Evolutionary conservation across 176 grass and related monocot genomes (phyloP), one percentile per base, ranked within the genome.

Genomic region (Musa acuminata): DNA sequence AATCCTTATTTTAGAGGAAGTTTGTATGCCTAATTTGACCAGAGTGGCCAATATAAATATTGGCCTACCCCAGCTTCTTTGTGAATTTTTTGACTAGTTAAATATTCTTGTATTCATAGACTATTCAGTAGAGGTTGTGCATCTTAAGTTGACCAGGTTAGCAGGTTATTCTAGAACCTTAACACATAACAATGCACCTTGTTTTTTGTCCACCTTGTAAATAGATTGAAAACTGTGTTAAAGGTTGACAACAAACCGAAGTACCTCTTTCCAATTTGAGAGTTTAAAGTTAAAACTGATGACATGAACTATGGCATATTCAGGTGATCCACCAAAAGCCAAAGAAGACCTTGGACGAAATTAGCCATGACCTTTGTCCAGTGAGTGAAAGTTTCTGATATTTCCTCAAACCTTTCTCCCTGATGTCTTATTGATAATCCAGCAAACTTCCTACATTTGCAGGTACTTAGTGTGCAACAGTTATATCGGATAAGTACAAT

Each of bases 281-380:
- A 43, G 69, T 75, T 26, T 54, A 27, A 27, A 27, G 26, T 27
- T 27, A 69, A 69, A 9, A 74, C 14, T 49, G 66, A 82, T 26
- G 69, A 73, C 51, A 57, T 29, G 14, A 66, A 65, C 70, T 74
- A 77, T 73, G 69, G 25, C 49, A 77, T 67, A 10, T 89, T 43
- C 35, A 43, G 35, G 35, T 43, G 4, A 43, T 43, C 35, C 35
- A 43, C 35, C 35, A 43, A 43, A 43, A 43, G 35, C 35, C 35
- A 43, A 43, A 43, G 35, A 43, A 43, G 35, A 43, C 35, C 35
- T 43, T 91, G n/a, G 92, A 96, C 79, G 92, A 96, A 91, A 96
- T 96, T 84, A 91, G 88, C 74, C 92, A 96, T 57, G 92, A 96
- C 84, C 92, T 96, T 73, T 96, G 92, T 74, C 92, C 92, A 64